Percentiles rank a stretch among this genome's conserved stretches.
Conservation (phyloP, 2,329 filamentous ascomycete genomes). For the Blumeria hordei region DNA sequence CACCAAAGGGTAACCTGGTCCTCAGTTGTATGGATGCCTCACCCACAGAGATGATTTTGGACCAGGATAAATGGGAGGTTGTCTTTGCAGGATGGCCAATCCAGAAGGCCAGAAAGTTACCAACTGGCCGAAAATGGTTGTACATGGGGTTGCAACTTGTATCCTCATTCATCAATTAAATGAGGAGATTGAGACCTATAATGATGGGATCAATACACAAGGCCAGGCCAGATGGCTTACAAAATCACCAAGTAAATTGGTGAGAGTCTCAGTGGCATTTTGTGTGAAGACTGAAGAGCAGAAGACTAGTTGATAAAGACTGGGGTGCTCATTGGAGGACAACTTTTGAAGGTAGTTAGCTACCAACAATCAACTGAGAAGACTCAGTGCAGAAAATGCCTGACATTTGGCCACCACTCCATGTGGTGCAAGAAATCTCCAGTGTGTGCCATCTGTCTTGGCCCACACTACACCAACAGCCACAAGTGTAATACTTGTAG, state of each 20-base stretch:
- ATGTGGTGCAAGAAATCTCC: not conserved
- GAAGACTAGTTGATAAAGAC: not conserved
- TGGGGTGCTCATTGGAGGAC: not conserved
- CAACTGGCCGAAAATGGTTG: not conserved
- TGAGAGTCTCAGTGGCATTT: not conserved
- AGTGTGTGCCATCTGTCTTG: not conserved
- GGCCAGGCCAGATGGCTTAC: not conserved
- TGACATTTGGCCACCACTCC: not conserved
- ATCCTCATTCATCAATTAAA: not conserved
- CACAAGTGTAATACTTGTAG: not conserved
- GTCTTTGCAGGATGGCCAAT: not conserved
- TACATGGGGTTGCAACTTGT: not conserved
- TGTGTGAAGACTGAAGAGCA: not conserved
- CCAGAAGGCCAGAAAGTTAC: not conserved
- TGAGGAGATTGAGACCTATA: not conserved
- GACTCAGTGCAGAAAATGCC: not conserved
- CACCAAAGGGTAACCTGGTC: not conserved
- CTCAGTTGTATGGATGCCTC: not conserved
- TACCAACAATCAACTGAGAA: not conserved
- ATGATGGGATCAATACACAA: not conserved
- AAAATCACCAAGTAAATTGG: not conserved
- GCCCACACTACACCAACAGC: not conserved
- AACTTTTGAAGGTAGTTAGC: not conserved
- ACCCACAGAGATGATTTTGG: not conserved
- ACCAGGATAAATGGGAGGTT: not conserved